Conservation (phyloP, 352 stramenopile genomes). For the Phytopythium cucurbitacearum region DNA sequence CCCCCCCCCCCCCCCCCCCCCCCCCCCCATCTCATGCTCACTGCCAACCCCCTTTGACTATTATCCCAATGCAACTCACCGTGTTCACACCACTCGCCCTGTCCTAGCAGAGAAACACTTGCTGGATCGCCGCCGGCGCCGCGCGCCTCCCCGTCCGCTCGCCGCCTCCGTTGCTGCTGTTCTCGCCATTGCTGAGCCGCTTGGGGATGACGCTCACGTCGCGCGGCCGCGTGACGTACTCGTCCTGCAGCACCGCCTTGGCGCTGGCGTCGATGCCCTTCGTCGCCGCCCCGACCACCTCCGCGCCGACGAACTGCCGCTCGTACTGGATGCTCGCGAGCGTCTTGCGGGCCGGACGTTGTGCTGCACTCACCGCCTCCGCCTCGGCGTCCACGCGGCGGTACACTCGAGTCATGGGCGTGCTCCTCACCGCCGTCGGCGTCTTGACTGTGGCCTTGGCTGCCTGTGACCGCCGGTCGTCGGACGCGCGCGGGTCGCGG, state of each 20-base stretch:
- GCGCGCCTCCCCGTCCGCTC: conserved; percentile 36
- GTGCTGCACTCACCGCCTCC: conserved; percentile 5
- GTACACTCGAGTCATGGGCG: conserved; percentile 63
- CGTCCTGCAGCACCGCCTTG: conserved; percentile 64
- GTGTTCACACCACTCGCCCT: no score
- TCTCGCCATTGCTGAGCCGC: conserved; percentile 16
- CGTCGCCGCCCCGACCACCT: conserved; percentile 22
- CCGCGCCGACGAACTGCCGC: conserved; percentile 29
- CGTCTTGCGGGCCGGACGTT: conserved; percentile 40
- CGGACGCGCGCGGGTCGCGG: conserved; percentile 30
- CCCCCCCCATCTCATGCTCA: no score
- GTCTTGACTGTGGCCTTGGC: neutral
- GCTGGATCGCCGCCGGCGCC: conserved; percentile 36
- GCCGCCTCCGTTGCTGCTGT: conserved; percentile 1
- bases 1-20: no score
- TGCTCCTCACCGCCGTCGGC: conserved; percentile 10
- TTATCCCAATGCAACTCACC: no score
- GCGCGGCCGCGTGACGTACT: conserved; percentile 57
- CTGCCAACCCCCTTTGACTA: no score
- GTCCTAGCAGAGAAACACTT: conserved; percentile 67
- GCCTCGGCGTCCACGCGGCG: conserved; percentile 20
- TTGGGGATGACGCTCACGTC: conserved; percentile 53
- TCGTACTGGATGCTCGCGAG: conserved; percentile 66
- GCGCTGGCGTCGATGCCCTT: conserved; percentile 37
- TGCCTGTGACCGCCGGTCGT: neutral